Evolutionary conservation across 225 moss, liverwort and hornwort species (phyloP).

Genomic region (Marchantia polymorpha): DNA sequence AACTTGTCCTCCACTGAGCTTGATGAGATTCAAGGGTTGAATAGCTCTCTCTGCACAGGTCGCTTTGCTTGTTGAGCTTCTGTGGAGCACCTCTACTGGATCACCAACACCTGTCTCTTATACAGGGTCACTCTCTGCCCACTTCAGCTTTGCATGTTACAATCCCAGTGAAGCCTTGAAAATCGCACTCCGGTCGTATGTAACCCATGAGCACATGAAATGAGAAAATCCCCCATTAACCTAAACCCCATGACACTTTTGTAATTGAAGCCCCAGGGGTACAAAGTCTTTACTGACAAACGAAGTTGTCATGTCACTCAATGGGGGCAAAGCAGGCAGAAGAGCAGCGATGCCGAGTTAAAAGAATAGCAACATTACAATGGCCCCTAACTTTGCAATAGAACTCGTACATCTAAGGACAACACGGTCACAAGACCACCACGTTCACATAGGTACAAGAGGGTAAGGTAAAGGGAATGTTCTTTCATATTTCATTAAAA

Average conservation of each 20-base stretch:
- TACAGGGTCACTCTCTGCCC: slow-evolving; percentile 27
- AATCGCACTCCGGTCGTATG: slow-evolving; percentile 22
- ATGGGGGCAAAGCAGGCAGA: slow-evolving; percentile 32
- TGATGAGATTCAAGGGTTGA: slow-evolving; percentile 18
- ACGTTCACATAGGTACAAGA: slow-evolving; percentile 44
- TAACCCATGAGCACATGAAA: slow-evolving; percentile 28
- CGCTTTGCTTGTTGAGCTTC: slow-evolving; percentile 23
- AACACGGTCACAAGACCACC: slow-evolving; percentile 39
- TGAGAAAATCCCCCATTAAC: slow-evolving; percentile 23
- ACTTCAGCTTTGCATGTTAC: slow-evolving; percentile 21
- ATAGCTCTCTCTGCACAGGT: slow-evolving; percentile 14
- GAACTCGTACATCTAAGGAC: slow-evolving; percentile 38
- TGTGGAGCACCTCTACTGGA: slow-evolving; percentile 25
- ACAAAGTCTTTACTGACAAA: slow-evolving; percentile 42
- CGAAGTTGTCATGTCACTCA: slow-evolving; percentile 33
- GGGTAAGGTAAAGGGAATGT: slow-evolving; percentile 40
- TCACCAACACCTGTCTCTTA: slow-evolving; percentile 27
- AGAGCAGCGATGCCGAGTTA: slow-evolving; percentile 35
- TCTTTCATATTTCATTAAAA: slow-evolving; percentile 52
- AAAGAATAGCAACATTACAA: slow-evolving; percentile 46
- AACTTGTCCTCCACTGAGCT: slow-evolving; percentile 30
- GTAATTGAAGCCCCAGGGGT: slow-evolving; percentile 25
- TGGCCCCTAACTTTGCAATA: slow-evolving; percentile 34
- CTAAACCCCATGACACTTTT: slow-evolving; percentile 16
- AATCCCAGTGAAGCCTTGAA: slow-evolving; percentile 32